Evolutionary conservation across 306 rosid species (phyloP).

Genomic region (Delonix regia): DNA sequence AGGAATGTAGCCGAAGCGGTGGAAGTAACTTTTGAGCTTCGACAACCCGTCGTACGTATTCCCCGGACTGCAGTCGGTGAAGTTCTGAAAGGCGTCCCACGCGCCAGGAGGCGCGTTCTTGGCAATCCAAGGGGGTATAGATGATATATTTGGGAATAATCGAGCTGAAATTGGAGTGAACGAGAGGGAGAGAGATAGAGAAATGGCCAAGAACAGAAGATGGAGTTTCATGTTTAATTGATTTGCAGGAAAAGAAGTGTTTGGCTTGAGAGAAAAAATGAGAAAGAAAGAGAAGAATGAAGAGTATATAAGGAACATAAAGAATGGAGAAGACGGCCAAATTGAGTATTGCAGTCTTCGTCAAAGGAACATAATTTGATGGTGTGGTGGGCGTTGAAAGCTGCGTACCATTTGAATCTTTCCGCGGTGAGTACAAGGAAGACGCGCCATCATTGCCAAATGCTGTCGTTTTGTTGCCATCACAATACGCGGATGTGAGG

Average conservation of each 20-base stretch:
- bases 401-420: neutral
- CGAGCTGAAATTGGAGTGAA: constrained; percentile 55
- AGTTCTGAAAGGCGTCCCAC: constrained; percentile 65
- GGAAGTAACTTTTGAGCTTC: constrained; percentile 68
- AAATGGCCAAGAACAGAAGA: constrained; percentile 21
- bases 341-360: constrained; percentile 4
- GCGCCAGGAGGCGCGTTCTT: constrained; percentile 34
- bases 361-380: neutral
- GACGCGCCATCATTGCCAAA: neutral
- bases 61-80: constrained; percentile 60
- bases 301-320: neutral
- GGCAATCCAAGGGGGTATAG: constrained; percentile 46
- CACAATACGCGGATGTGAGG: neutral
- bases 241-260: neutral
- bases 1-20: constrained; percentile 77
- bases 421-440: neutral
- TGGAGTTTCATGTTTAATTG: constrained; percentile 40
- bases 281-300: neutral
- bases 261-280: neutral
- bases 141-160: constrained; percentile 66
- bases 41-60: constrained; percentile 54
- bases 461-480: constrained; percentile 27
- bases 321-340: neutral
- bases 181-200: constrained; percentile 18
- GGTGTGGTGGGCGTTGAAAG: constrained; percentile 24